Evolutionary conservation across 495 filamentous ascomycete genomes (phyloP).

Genomic region (Bacidia rubella): DNA sequence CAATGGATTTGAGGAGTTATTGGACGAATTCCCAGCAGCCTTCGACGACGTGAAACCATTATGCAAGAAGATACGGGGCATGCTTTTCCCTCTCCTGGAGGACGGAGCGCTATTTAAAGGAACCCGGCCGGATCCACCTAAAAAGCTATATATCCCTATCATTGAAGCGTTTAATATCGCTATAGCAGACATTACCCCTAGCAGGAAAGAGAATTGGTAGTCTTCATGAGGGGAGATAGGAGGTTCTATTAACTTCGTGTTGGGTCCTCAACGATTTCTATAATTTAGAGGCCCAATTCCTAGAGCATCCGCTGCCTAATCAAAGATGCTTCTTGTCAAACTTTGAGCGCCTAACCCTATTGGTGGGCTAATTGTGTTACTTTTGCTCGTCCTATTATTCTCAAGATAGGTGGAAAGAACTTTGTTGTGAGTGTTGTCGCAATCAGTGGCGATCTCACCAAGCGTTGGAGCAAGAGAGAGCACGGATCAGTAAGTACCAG

Average conservation of each 20-base stretch:
- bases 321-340: no score
- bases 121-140: background rate
- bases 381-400: no score
- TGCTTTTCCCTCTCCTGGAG: constrained; percentile 4
- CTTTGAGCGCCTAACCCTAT: no score
- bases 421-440: background rate
- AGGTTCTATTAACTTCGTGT: no score
- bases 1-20: constrained; percentile 2
- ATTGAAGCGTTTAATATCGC: constrained; percentile 9
- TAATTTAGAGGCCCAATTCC: no score
- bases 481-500: no score
- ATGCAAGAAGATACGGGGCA: constrained; percentile 2
- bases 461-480: background rate
- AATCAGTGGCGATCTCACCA: background rate
- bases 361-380: no score
- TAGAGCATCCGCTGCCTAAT: no score
- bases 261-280: no score
- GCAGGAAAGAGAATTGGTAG: constrained; percentile 3
- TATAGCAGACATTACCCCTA: constrained; percentile 9
- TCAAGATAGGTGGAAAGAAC: background rate
- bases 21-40: constrained; percentile 2
- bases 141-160: constrained; percentile 6
- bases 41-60: constrained; percentile 2
- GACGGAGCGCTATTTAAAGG: constrained; percentile 5
- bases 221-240: no score